A percentile compares a stretch with the other conserved stretches of the same genome.
phyloP scores from a whole-genome alignment of 2,329 filamentous ascomycete species.

The Cladosporium sp. region DNA sequence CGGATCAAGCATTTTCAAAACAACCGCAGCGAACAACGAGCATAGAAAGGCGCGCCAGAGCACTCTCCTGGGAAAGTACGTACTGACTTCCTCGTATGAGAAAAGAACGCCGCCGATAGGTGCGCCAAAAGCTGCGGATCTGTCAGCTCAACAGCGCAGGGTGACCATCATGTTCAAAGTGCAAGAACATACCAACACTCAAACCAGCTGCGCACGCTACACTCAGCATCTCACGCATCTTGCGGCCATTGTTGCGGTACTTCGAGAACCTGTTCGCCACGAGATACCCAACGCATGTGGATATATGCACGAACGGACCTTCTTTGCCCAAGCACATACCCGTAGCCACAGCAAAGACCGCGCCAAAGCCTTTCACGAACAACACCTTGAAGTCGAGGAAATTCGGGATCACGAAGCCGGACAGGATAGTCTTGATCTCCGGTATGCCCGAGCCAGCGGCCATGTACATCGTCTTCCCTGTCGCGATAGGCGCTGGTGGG shows the following conservation, averaged over 20 bases:
- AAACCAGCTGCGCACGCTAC: slow-evolving; percentile 59
- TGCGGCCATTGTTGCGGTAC: slow-evolving; percentile 58
- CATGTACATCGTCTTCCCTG: slow-evolving; percentile 59
- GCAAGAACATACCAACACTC: slow-evolving; percentile 42
- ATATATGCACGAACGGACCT: slow-evolving; percentile 63
- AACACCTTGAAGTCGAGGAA: slow-evolving; percentile 58
- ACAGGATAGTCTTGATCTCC: slow-evolving; percentile 62
- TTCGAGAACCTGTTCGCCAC: slow-evolving; percentile 56
- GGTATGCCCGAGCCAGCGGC: slow-evolving; percentile 60
- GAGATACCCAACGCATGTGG: slow-evolving; percentile 58
- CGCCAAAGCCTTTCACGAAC: slow-evolving; percentile 58
- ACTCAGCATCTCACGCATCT: slow-evolving; percentile 59
- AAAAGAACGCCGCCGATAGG: slow-evolving; percentile 64
- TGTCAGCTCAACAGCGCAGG: background rate
- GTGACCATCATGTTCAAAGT: background rate
- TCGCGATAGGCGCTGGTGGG: slow-evolving; percentile 24
- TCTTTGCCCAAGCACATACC: slow-evolving; percentile 64
- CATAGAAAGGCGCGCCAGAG: slow-evolving; percentile 62
- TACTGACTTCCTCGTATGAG: slow-evolving; percentile 61
- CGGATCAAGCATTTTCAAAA: slow-evolving; percentile 59
- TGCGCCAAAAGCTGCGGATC: slow-evolving; percentile 54
- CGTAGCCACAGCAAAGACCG: slow-evolving; percentile 59
- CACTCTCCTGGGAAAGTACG: slow-evolving; percentile 60
- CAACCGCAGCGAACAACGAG: slow-evolving; percentile 56
- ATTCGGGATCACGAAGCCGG: slow-evolving; percentile 60